phyloP scores from a whole-genome alignment of 2,329 filamentous ascomycete species.

The Ophiognomonia clavigignenti-juglandacearum region DNA sequence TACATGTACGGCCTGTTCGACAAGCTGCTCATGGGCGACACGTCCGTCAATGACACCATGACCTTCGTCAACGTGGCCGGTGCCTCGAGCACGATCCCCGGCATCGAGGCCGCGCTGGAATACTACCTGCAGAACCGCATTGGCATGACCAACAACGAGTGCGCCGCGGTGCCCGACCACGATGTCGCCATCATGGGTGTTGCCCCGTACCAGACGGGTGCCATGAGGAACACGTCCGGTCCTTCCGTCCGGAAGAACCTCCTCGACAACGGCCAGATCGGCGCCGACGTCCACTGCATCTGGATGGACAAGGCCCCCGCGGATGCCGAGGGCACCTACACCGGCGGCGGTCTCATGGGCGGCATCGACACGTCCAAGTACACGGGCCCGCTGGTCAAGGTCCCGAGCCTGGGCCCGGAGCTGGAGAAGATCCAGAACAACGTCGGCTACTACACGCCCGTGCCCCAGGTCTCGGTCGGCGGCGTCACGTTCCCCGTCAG shows the following conservation, averaged over 20 bases:
- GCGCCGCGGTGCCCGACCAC: slow-evolving; percentile 17
- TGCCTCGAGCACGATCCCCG: slow-evolving; percentile 14
- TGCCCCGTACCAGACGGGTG: slow-evolving; percentile 20
- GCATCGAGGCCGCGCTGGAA: slow-evolving; percentile 23
- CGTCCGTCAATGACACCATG: slow-evolving; percentile 21
- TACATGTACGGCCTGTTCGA: slow-evolving; percentile 17
- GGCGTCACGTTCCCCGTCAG: slow-evolving; percentile 16
- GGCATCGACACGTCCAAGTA: slow-evolving; percentile 30
- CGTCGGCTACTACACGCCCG: slow-evolving; percentile 20
- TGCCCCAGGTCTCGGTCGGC: slow-evolving; percentile 21
- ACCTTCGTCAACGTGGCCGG: slow-evolving; percentile 18
- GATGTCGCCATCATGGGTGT: slow-evolving; percentile 27
- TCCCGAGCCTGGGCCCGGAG: slow-evolving; percentile 16
- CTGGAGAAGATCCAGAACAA: not conserved
- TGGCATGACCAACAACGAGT: slow-evolving; percentile 17
- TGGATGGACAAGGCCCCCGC: slow-evolving; percentile 28
- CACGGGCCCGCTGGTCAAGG: slow-evolving; percentile 25
- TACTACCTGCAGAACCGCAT: slow-evolving; percentile 20
- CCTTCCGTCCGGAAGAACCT: slow-evolving; percentile 28
- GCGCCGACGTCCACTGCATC: slow-evolving; percentile 25
- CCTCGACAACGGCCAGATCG: slow-evolving; percentile 23
- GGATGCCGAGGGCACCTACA: slow-evolving; percentile 20
- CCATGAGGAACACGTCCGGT: slow-evolving; percentile 17
- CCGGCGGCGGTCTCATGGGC: slow-evolving; percentile 27
- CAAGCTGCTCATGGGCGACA: slow-evolving; percentile 17